Conservation (phyloP, 2,329 filamentous ascomycete genomes). For the Aulographum hederae region DNA sequence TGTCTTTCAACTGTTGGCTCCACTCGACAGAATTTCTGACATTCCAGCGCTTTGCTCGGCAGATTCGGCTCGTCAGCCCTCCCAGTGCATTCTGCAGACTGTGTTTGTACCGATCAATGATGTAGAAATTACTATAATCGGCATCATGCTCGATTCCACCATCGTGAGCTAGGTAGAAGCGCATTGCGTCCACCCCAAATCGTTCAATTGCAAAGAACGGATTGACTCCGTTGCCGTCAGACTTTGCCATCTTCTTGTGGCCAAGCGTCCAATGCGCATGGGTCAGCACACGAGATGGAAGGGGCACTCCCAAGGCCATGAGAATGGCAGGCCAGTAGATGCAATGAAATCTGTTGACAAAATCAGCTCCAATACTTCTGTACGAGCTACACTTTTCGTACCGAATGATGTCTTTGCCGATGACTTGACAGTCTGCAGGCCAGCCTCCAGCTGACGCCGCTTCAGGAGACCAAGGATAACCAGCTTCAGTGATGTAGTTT, state of each 20-base stretch:
- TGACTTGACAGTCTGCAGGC: constrained; percentile 82
- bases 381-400: constrained; percentile 11
- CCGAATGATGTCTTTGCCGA: constrained; percentile 91
- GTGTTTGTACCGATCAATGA: constrained; percentile 64
- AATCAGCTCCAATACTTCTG: neutral
- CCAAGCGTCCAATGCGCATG: constrained; percentile 95
- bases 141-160: constrained; percentile 63
- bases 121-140: constrained; percentile 64
- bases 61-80: constrained; percentile 58
- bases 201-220: constrained; percentile 81
- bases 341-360: constrained; percentile 52
- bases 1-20: constrained; percentile 11
- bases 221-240: constrained; percentile 84
- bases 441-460: constrained; percentile 39
- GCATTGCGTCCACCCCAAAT: constrained; percentile 73
- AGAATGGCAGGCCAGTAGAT: constrained; percentile 97
- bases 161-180: constrained; percentile 72
- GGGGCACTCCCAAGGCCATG: constrained; percentile 65
- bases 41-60: constrained; percentile 50
- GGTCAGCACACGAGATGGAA: constrained; percentile 63
- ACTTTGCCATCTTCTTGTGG: constrained; percentile 90
- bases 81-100: constrained; percentile 60
- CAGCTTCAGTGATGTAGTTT: constrained; percentile 79
- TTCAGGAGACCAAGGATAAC: constrained; percentile 64
- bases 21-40: constrained; percentile 38